Evolutionary conservation across 176 grass and related monocot species (phyloP), one percentile per base, ranked within the genome.

Genomic region (Poa pratensis): DNA sequence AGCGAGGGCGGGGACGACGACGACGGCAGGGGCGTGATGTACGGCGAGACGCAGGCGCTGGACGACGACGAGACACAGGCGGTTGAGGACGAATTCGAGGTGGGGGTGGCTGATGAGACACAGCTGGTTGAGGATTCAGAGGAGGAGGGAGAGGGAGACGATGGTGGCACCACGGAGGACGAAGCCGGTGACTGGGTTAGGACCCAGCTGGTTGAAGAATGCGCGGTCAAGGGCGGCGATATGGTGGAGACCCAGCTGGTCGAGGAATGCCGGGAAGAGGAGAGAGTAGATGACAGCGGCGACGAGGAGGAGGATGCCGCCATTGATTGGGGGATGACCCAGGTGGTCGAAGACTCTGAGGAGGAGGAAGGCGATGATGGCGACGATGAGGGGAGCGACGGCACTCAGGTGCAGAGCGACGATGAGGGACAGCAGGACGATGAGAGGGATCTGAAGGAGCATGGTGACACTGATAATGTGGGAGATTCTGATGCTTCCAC

Each of bases 401-500:
- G 23, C 61, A 92, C 85, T 80, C 60, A 54, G 50, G 69, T 81
- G 40, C 6, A 80, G 19, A 87, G 61, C 35, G 85, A 91, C 3
- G 28, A 69, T 54, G 81, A 84, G 57, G 53, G 27, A 11, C 3
- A 24, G 27, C 57, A 76, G 22, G 46, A 83, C 19, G 30, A 84
- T 87, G 75, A 49, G 50, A n/a, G 28, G 26, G 75, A 43, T 52
- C 14, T 62, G 22, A 11, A 10, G 34, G 18, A 70, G 43, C 32
- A 66, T 40, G 48, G 9, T 72, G 46, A 67, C 64, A 20, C 13
- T 4, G 43, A 75, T 3, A 68, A 52, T 68, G 28, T 82, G 64
- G 82, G 66, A 3, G 86, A 88, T 82, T 91, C 78, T 18, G 86
- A 91, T 73, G 90, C 90, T 77, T 91, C 82, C 19, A 88, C 90